phyloP scores from a whole-genome alignment of 23 red algal genomes.

The Pyropia haitanensis region DNA sequence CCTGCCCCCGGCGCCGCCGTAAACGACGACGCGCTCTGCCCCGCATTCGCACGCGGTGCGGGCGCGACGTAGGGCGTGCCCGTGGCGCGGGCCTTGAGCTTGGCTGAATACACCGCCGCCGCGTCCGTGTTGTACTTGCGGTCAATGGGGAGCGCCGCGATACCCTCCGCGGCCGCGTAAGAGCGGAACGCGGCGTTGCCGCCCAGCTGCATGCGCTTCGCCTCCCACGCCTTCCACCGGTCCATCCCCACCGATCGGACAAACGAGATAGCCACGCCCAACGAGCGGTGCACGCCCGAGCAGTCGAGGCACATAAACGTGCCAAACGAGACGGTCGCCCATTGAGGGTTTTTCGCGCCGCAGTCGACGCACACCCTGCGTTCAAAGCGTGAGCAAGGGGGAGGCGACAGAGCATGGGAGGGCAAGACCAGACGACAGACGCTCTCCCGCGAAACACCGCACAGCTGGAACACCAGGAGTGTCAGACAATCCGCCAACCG shows the following conservation, averaged over 20 bases:
- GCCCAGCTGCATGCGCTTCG: conserved; percentile 80
- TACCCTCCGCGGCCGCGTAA: conserved; percentile 52
- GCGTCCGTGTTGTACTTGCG: conserved; percentile 76
- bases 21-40: neutral
- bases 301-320: conserved; percentile 99
- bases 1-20: neutral
- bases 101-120: conserved; percentile 70
- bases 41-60: conserved; percentile 14
- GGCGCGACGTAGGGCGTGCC: conserved; percentile 63
- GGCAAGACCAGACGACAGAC: neutral
- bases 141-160: conserved; percentile 39
- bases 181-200: conserved; percentile 67
- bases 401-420: neutral
- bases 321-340: conserved; percentile 94
- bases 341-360: conserved; percentile 90
- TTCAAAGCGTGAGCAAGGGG: neutral
- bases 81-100: conserved; percentile 55
- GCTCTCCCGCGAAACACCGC: neutral
- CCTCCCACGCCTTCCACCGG: conserved; percentile 90
- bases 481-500: neutral
- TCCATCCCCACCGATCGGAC: conserved; percentile 99
- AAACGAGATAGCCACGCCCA: conserved; percentile 95
- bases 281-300: conserved; percentile 79
- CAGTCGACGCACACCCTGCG: conserved; percentile 88
- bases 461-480: no score